Evolutionary conservation across 1,284 basidiomycete genomes (phyloP).

Genomic region (Ustilago vetiveriae): DNA sequence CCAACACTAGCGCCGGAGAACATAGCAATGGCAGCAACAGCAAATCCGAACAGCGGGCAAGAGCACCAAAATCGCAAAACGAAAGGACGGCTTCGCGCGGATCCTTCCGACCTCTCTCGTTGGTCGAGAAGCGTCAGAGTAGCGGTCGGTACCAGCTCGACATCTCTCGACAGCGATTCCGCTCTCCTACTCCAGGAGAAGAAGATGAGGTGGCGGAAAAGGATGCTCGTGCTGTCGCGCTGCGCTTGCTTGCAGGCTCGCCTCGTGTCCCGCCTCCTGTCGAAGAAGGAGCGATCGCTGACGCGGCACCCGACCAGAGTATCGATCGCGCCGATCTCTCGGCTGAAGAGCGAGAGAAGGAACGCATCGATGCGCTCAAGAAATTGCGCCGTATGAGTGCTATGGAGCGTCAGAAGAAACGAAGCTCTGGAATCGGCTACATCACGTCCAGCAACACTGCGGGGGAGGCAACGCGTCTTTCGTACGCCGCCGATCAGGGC

Average conservation of each 20-base stretch:
- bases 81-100: constrained; percentile 22
- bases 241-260: constrained; percentile 35
- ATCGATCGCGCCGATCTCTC: constrained; percentile 23
- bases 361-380: constrained; percentile 42
- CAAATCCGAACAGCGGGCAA: background rate
- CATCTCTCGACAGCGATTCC: constrained; percentile 12
- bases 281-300: constrained; percentile 1
- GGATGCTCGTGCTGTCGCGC: constrained; percentile 39
- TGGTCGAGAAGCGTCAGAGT: constrained; percentile 41
- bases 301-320: background rate
- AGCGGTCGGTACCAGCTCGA: constrained; percentile 20
- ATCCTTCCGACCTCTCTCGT: constrained; percentile 34
- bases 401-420: constrained; percentile 37
- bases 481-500: constrained; percentile 14
- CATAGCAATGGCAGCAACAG: constrained; percentile 2
- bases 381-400: constrained; percentile 41
- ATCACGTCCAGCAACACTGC: constrained; percentile 21
- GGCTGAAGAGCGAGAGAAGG: constrained; percentile 38
- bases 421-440: constrained; percentile 45
- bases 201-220: constrained; percentile 37
- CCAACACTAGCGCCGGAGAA: constrained; percentile 5
- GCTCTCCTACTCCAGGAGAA: constrained; percentile 35
- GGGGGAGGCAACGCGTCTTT: constrained; percentile 11
- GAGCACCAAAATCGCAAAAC: background rate
- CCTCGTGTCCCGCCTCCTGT: constrained; percentile 10